Evolutionary conservation across 192 early-diverging fungal genomes (phyloP).

Genomic region (Spizellomyces punctatus): DNA sequence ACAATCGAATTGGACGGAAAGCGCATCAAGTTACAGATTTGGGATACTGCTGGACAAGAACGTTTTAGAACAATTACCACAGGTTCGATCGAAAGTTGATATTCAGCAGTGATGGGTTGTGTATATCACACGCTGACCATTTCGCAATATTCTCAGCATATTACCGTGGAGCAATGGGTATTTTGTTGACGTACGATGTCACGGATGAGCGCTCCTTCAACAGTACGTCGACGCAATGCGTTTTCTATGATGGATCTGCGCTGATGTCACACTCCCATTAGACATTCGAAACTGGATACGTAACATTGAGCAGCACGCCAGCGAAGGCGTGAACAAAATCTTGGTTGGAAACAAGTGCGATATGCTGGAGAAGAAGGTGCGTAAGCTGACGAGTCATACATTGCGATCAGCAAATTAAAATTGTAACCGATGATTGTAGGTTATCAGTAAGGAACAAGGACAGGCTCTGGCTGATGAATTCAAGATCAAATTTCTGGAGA

Average conservation of each 20-base stretch:
- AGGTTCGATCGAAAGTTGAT: constrained; percentile 51
- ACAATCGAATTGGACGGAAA: constrained; percentile 99
- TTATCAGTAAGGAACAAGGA: constrained; percentile 93
- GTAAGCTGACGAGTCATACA: background rate
- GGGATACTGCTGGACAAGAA: constrained; percentile 99
- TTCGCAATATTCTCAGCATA: constrained; percentile 68
- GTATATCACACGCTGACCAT: background rate
- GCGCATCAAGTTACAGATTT: constrained; percentile 99
- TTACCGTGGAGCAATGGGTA: constrained; percentile 99
- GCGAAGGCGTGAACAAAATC: constrained; percentile 98
- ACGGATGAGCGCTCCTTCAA: constrained; percentile 98
- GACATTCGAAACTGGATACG: constrained; percentile 99
- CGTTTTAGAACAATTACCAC: constrained; percentile 99
- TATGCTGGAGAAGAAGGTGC: constrained; percentile 90
- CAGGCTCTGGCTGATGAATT: constrained; percentile 94
- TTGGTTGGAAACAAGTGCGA: constrained; percentile 99
- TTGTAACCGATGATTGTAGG: constrained; percentile 52
- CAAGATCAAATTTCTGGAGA: constrained; percentile 94
- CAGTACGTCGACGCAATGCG: constrained; percentile 56
- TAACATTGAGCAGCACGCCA: constrained; percentile 99
- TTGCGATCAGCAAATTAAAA: background rate
- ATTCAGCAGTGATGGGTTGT: background rate
- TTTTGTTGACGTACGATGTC: constrained; percentile 96
- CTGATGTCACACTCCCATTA: constrained; percentile 25
- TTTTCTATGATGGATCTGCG: background rate